Evolutionary conservation across 257 asterid genomes (phyloP).

Genomic region (Rubia yunnanensis): DNA sequence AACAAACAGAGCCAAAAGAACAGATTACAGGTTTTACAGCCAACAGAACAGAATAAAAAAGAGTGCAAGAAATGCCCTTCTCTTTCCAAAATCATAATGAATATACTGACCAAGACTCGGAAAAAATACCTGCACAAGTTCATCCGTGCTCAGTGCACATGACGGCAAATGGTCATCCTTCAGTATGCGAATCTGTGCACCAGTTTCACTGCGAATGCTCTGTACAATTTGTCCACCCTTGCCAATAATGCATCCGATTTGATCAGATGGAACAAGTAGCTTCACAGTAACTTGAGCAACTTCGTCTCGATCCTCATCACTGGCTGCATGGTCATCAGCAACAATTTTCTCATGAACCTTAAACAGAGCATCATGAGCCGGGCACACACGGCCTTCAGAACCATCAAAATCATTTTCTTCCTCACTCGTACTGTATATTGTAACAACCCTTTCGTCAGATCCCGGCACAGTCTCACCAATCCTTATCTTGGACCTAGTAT

Average conservation of each 20-base stretch:
- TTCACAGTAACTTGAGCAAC: conserved; percentile 50
- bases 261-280: conserved; percentile 88
- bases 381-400: conserved; percentile 47
- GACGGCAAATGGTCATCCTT: conserved; percentile 83
- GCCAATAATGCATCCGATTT: conserved; percentile 89
- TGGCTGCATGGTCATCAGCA: conserved; percentile 38
- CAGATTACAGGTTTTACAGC: neutral
- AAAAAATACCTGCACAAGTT: conserved; percentile 74
- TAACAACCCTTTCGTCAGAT: conserved; percentile 76
- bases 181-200: conserved; percentile 83
- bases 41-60: neutral
- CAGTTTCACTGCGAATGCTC: conserved; percentile 68
- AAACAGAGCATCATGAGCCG: conserved; percentile 89
- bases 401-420: conserved; percentile 71
- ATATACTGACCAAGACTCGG: neutral
- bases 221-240: conserved; percentile 95
- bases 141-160: conserved; percentile 84
- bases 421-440: conserved; percentile 64
- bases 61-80: neutral
- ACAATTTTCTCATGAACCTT: conserved; percentile 80
- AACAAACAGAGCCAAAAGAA: neutral
- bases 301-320: conserved; percentile 57
- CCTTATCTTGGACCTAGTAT: conserved; percentile 81
- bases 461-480: conserved; percentile 85
- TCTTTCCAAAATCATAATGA: neutral